A percentile compares a stretch with the other conserved stretches of the same genome.
Conservation (phyloP, 1,284 basidiomycete genomes). For the Coniferiporia weirii region DNA sequence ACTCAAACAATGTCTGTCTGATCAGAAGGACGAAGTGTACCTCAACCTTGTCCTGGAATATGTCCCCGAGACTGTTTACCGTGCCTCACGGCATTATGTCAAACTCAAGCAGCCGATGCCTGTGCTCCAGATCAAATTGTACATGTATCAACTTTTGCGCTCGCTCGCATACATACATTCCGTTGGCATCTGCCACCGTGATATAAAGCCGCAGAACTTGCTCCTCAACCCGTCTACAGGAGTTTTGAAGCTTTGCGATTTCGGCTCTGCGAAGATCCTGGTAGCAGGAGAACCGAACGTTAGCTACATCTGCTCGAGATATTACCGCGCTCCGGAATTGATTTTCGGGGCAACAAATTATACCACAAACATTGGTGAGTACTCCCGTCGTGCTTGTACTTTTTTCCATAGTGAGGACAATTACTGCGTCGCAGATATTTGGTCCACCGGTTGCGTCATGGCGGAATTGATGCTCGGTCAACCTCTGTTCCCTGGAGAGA, state of each 20-base stretch:
- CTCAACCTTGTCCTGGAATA: slow-evolving; percentile 99
- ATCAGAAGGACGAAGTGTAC: slow-evolving; percentile 98
- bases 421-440: slow-evolving; percentile 67
- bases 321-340: slow-evolving; percentile 98
- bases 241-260: slow-evolving; percentile 97
- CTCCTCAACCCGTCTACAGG: slow-evolving; percentile 96
- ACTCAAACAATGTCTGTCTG: slow-evolving; percentile 18
- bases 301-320: slow-evolving; percentile 99
- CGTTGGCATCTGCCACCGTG: slow-evolving; percentile 95
- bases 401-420: not conserved
- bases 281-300: slow-evolving; percentile 98
- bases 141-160: slow-evolving; percentile 96
- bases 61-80: slow-evolving; percentile 98
- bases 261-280: slow-evolving; percentile 98
- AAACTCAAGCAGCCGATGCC: slow-evolving; percentile 99
- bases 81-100: slow-evolving; percentile 96
- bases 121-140: slow-evolving; percentile 97
- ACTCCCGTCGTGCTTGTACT: slow-evolving; percentile 5
- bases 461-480: slow-evolving; percentile 99
- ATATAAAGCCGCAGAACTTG: slow-evolving; percentile 99
- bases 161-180: slow-evolving; percentile 98
- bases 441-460: slow-evolving; percentile 99
- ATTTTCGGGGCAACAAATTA: slow-evolving; percentile 99
- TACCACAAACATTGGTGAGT: slow-evolving; percentile 97
- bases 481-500: slow-evolving; percentile 98